Percentiles rank a stretch among this genome's conserved stretches.
Conservation (phyloP, 1,284 basidiomycete genomes). For the Puccinia brachypodii region DNA sequence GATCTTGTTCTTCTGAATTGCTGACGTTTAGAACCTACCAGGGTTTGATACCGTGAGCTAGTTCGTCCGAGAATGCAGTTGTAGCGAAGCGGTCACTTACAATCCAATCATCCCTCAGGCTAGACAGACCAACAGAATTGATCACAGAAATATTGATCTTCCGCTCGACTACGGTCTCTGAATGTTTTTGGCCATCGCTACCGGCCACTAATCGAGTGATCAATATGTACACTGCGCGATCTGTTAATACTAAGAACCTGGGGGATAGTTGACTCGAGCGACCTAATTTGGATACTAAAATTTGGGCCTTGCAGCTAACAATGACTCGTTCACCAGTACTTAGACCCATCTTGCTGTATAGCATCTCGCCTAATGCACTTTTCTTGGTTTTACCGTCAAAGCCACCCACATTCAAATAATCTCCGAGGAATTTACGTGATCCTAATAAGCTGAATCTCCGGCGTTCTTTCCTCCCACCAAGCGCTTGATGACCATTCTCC, state of each 20-base stretch:
- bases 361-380: slow-evolving; percentile 72
- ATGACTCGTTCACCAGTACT: slow-evolving; percentile 74
- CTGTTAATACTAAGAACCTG: slow-evolving; percentile 83
- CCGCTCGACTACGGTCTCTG: slow-evolving; percentile 71
- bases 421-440: slow-evolving; percentile 92
- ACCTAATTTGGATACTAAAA: slow-evolving; percentile 81
- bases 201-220: slow-evolving; percentile 63
- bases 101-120: slow-evolving; percentile 91
- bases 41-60: background rate
- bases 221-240: slow-evolving; percentile 83
- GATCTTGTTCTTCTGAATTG: slow-evolving; percentile 86
- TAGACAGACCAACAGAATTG: slow-evolving; percentile 79
- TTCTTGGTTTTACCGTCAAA: slow-evolving; percentile 62
- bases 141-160: slow-evolving; percentile 88
- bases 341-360: slow-evolving; percentile 73
- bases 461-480: slow-evolving; percentile 89
- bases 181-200: slow-evolving; percentile 66
- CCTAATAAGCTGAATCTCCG: slow-evolving; percentile 89
- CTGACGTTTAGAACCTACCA: slow-evolving; percentile 70
- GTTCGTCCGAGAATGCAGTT: background rate
- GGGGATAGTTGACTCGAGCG: slow-evolving; percentile 91
- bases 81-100: slow-evolving; percentile 60
- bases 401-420: slow-evolving; percentile 84
- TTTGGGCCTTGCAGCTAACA: slow-evolving; percentile 81
- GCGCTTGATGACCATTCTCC: slow-evolving; percentile 89